A percentile compares a stretch with the other conserved stretches of the same genome.
Evolutionary conservation across 495 filamentous ascomycete genomes (phyloP).

Genomic region (Lindgomyces ingoldianus): DNA sequence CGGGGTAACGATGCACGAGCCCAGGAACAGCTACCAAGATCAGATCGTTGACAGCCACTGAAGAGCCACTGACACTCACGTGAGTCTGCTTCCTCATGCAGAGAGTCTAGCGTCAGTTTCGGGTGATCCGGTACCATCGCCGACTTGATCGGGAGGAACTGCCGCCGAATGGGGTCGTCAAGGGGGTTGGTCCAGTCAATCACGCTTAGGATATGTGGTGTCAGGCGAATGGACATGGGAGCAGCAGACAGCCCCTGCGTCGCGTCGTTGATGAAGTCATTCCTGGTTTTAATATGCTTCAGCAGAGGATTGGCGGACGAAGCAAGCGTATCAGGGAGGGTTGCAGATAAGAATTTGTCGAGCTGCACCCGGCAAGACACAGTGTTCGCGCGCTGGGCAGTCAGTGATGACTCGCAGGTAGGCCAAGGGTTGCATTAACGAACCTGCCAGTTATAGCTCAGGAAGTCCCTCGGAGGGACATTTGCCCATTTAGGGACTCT

Average conservation of each 20-base stretch:
- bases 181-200: conserved; percentile 58
- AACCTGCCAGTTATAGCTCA: conserved; percentile 54
- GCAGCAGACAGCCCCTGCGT: conserved; percentile 50
- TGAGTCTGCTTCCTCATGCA: conserved; percentile 54
- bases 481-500: conserved; percentile 49
- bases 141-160: conserved; percentile 57
- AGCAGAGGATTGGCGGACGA: conserved; percentile 28
- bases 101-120: conserved; percentile 41
- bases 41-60: background rate
- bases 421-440: conserved; percentile 22
- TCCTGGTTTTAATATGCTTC: conserved; percentile 46
- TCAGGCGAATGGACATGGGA: conserved; percentile 58
- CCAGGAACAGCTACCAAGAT: conserved; percentile 43
- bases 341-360: conserved; percentile 47
- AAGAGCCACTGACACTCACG: conserved; percentile 7
- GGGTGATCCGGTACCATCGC: conserved; percentile 54
- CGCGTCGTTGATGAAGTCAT: conserved; percentile 57
- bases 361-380: conserved; percentile 48
- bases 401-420: background rate
- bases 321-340: conserved; percentile 50
- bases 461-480: conserved; percentile 49
- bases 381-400: conserved; percentile 41
- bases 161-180: conserved; percentile 56
- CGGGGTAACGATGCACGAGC: conserved; percentile 60
- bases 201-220: conserved; percentile 56